Evolutionary conservation across 768 basidiomycete genomes (phyloP).

Genomic region (Amylocystis lapponica): DNA sequence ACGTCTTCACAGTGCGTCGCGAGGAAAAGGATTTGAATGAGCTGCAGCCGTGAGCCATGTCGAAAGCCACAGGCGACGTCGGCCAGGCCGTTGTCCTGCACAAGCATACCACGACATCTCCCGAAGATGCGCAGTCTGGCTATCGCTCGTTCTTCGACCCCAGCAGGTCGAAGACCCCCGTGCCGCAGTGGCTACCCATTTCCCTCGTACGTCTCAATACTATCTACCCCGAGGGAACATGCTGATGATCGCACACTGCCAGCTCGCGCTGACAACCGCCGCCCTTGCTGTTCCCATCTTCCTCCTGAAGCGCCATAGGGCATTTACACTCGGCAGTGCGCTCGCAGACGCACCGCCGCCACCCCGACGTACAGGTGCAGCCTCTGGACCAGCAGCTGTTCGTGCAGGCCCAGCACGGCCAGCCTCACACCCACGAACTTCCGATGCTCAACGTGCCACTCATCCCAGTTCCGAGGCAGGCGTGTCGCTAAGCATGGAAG

Average conservation of each 20-base stretch:
- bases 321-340: conserved; percentile 7
- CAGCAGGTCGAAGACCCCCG: conserved; percentile 7
- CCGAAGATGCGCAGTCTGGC: no score
- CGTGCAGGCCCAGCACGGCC: not conserved
- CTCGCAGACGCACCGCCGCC: conserved; percentile 15
- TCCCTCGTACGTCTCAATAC: conserved; percentile 19
- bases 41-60: no score
- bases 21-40: no score
- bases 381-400: not conserved
- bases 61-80: no score
- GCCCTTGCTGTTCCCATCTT: conserved; percentile 26
- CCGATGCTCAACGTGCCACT: no score
- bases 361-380: conserved; percentile 11
- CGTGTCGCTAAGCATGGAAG: conserved; percentile 9
- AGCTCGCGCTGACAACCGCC: conserved; percentile 27
- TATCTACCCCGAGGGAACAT: no score
- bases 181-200: conserved; percentile 27
- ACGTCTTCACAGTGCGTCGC: no score
- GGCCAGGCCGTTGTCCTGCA: no score
- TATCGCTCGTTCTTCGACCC: no score
- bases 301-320: conserved; percentile 22
- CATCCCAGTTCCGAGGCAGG: not conserved
- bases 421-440: not conserved
- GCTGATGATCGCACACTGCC: no score
- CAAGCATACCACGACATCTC: no score